Base-by-base conservation (phyloP, 2,329 filamentous ascomycete species). In the Hypocrella siamensis region DNA sequence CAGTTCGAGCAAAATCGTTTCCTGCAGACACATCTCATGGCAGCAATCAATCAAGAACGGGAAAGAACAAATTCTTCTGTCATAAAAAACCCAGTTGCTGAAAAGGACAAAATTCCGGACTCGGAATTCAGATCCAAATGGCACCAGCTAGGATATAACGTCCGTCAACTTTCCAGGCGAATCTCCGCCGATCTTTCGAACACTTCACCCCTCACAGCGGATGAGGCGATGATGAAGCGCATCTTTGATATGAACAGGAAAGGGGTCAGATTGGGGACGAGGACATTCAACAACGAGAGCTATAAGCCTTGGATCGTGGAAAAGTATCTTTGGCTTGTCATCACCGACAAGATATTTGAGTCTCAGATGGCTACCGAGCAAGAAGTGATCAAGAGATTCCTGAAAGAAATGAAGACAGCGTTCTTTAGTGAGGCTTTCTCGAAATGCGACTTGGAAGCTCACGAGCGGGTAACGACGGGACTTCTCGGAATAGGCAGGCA, bases 61-160 rank as follows among this genome's bases (percentile, higher is more conserved):
- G 14, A 27, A 27, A 4, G 12, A 19, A n/a, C 8, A 18, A 7
- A 3, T n/a, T 9, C 7, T 9, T 4, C 10, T 11, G 22, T n/a
- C 10, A 8, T 19, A 7, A 14, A 32, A 12, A 4, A 9, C 18
- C 11, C 29, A 22, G 11, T 19, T 14, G 19, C 29, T 14, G 37
- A 40, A 6, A 27, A 38, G 0, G 4, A 7, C 1, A 47, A 46
- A 21, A 2, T 17, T 11, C 35, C 36, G 0, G 46, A 48, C 3
- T 31, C 38, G 11, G 14, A 11, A 0, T 31, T 48, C 2, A 3
- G 5, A 2, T 22, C 18, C 6, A 31, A 38, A 4, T 48, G 42
- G 46, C 37, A 21, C 3, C 22, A 30, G 4, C 30, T 49, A 5
- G 1, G 7, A 3, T 47, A 41, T 18, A 43, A 37, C 11, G 40